A percentile compares a stretch with the other conserved stretches of the same genome.
These are phyloP conservation scores for Cyanodermella asteris DNA, from an alignment of 2,329 filamentous ascomycete species.

Conservation along the genomic window DNA sequence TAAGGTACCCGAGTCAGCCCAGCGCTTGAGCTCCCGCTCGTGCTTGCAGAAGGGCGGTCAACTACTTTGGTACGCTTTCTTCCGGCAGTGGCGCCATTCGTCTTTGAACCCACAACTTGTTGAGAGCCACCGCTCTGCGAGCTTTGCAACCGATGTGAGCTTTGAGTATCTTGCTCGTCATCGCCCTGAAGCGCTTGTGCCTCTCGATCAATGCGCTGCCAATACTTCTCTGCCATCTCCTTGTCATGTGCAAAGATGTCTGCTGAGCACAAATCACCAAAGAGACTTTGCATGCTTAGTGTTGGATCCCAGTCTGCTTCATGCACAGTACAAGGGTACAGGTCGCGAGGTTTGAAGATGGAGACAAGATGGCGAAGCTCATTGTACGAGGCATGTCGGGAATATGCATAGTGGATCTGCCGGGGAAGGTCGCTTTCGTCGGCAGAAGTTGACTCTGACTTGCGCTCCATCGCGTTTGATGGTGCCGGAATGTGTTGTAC, in stretches of 20 bases:
- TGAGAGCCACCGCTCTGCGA: background rate
- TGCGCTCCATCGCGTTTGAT: too few species aligned
- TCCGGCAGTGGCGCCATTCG: background rate
- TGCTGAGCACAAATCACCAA: constrained; percentile 45
- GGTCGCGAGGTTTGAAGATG: constrained; percentile 48
- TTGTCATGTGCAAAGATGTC: constrained; percentile 42
- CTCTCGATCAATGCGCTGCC: constrained; percentile 8
- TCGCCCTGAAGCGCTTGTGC: constrained; percentile 8
- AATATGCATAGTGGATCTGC: too few species aligned
- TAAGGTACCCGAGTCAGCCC: too few species aligned
- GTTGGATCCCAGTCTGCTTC: constrained; percentile 37
- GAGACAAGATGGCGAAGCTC: constrained; percentile 54
- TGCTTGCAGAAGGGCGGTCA: background rate
- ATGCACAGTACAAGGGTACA: constrained; percentile 65
- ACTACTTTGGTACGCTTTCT: background rate
- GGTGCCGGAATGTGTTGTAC: too few species aligned
- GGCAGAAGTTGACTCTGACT: too few species aligned
- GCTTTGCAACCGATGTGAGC: background rate
- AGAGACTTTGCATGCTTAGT: constrained; percentile 45
- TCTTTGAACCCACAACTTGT: background rate
- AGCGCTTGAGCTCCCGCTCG: too few species aligned
- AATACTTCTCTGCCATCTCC: constrained; percentile 29
- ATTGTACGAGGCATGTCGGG: constrained; percentile 66
- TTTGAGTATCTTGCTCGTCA: constrained; percentile 6
- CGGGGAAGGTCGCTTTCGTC: too few species aligned